Percentiles rank a stretch among this genome's conserved stretches.
These are phyloP conservation scores for Lolium multiflorum DNA, from an alignment of 176 grass and related monocot genomes.

Conservation along the genomic window DNA sequence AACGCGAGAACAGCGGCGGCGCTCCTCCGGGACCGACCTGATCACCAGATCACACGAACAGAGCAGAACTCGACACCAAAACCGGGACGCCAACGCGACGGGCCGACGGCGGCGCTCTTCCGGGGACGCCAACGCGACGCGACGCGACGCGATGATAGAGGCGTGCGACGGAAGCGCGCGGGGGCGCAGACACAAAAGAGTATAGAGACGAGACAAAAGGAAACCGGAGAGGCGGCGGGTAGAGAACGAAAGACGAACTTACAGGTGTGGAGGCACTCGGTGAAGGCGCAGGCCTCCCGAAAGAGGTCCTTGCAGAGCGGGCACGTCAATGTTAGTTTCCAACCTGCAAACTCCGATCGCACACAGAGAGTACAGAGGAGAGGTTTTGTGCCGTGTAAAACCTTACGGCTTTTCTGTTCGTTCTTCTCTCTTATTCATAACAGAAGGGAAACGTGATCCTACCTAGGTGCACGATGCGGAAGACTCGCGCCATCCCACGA, in stretches of 20 bases:
- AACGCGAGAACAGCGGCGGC: slow-evolving; percentile 1
- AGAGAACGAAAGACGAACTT: slow-evolving; percentile 41
- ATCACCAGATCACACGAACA: not conserved
- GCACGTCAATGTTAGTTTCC: no score
- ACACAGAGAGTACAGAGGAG: no score
- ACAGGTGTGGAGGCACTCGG: slow-evolving; percentile 95
- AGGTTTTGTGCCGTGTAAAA: no score
- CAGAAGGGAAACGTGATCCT: no score
- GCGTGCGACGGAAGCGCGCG: not conserved
- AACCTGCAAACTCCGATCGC: no score
- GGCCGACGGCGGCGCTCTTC: no score
- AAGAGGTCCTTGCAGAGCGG: slow-evolving; percentile 80
- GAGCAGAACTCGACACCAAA: slow-evolving; percentile 32
- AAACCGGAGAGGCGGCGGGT: slow-evolving; percentile 5
- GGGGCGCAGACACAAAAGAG: not conserved
- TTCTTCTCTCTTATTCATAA: no score
- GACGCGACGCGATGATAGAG: not conserved
- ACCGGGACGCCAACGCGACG: slow-evolving; percentile 13
- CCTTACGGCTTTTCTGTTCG: no score
- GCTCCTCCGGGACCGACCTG: slow-evolving; percentile 23
- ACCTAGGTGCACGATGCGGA: no score
- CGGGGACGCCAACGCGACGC: not conserved
- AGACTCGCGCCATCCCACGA: no score
- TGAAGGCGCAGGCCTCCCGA: slow-evolving; percentile 82
- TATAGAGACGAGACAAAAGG: not conserved